A percentile compares a stretch with the other conserved stretches of the same genome.
phyloP scores from a whole-genome alignment of 352 stramenopile species.

The Phytophthora pisi region DNA sequence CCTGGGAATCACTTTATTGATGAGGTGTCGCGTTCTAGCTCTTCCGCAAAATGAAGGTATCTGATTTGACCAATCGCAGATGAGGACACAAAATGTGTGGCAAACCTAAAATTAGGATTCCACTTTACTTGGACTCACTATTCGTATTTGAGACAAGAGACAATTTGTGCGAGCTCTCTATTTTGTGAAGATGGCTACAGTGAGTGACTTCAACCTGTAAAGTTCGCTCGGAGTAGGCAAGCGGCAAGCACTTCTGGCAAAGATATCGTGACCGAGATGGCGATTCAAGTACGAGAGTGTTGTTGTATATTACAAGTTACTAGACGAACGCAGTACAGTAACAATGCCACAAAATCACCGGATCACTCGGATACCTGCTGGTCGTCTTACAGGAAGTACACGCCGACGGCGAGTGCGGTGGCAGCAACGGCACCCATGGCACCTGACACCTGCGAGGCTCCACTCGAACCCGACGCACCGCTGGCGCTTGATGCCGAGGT shows the following conservation, averaged over 20 bases:
- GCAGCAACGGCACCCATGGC: constrained; percentile 14
- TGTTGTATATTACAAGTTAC: neutral
- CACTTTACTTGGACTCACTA: neutral
- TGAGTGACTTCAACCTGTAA: too few species aligned
- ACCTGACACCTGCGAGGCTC: constrained; percentile 18
- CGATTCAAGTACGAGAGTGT: too few species aligned
- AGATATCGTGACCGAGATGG: too few species aligned
- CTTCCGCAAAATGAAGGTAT: neutral
- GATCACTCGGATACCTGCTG: too few species aligned
- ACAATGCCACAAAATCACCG: neutral
- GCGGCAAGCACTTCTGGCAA: too few species aligned
- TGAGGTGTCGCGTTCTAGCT: neutral
- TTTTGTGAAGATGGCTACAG: too few species aligned
- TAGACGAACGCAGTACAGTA: neutral
- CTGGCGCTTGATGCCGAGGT: constrained; percentile 10
- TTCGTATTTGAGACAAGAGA: too few species aligned
- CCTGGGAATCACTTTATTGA: neutral
- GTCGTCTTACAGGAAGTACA: constrained; percentile 29
- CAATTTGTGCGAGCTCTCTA: too few species aligned
- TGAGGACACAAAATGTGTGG: neutral
- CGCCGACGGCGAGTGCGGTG: constrained; percentile 10
- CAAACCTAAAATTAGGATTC: neutral
- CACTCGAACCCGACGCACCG: constrained; percentile 23
- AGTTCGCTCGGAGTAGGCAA: too few species aligned
- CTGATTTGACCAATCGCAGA: neutral